Base-by-base conservation (phyloP, 768 basidiomycete species). In the Trametes cinnabarina region DNA sequence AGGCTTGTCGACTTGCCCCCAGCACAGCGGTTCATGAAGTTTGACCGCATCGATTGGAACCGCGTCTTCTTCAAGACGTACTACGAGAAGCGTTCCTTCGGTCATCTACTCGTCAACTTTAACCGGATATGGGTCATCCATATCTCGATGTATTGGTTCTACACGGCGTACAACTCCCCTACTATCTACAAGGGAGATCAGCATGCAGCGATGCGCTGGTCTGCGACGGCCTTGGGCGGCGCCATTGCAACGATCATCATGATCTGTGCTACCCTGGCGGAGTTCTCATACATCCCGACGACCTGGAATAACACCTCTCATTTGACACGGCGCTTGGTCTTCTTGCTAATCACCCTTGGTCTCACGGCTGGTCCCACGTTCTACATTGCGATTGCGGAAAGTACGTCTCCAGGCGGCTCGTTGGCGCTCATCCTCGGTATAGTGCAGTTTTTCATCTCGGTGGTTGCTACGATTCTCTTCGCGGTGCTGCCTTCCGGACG, bases 111-210 rank as follows among this genome's bases (percentile, higher is more conserved):
- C 57, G 95, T 99, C 82, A 98, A 99, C 80, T 99, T 99, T 79
- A 98, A 98, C 77, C 92, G 96, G 46, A 92, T 99, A 65, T 99
- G 97, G 95, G 94, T 98, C 73, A 89, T 96, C 62, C 97, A 98
- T 75, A 79, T 99, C 57, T 84, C 95, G 30, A 74, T 98, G 70
- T 98, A 88, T 79, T 98, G 89, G 83, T 98, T 87, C 76, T 98
- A 97, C 77, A 98, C 95, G 19, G 80, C 96, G 37, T 97, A 82
- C 78, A 98, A 98, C 74, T 89, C 94, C 15, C 92, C 93, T 1
- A 84, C 82, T 34, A 78, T 98, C 66, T 99, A 98, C 54, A 74
- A 76, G 26, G 78, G 77, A 19, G 76, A 79, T 12, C 82, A 88
- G 3, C 82, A 85, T 1, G 73, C 86, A 11, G 90, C 97, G 12